Evolutionary conservation across 2,329 filamentous ascomycete genomes (phyloP), one percentile per base, ranked within the genome.

Genomic region (Aureobasidium melanogenum): DNA sequence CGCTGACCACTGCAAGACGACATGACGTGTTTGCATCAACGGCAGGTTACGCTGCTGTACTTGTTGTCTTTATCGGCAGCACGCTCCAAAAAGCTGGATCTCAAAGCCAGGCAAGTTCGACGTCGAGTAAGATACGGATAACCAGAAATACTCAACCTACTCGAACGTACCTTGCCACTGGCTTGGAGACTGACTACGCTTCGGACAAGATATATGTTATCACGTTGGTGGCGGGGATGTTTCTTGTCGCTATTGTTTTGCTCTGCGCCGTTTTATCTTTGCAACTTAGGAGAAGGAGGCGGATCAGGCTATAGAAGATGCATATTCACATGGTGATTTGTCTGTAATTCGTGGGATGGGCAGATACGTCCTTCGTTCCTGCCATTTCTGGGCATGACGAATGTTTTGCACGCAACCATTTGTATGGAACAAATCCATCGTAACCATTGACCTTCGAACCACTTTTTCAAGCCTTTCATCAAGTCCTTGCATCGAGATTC

Each of bases 11-110:
- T 0, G 60, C 60, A 15, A 17, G 52, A 36, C 6, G 48, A 58
- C 32, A 47, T 15, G 60, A 62, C 22, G 28, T 62, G 1, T 62
- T 38, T 32, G 39, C 52, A 17, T 32, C 51, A 1, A 57, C 50
- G 4, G 52, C 60, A 1, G 46, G 52, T 14, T 62, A 62, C 19
- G 60, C 51, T 39, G 52, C 62, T 47, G 51, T 79, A 9, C 92
- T 93, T 71, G 72, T 88, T 46, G 75, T 79, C 1, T 71, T 80
- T 38, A 90, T 91, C 70, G 80, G 78, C 3, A 44, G 26, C 19
- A 44, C 52, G 38, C 39, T 44, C 5, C 38, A 56, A n/a, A 19
- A 9, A 17, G 28, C 17, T 17, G 47, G 17, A 14, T 8, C 34
- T 38, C 14, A 17, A 10, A n/a, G 10, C 3, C 19, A 6, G 2